Base-by-base conservation (phyloP, 768 basidiomycete species). In the Gyrodon lividus region DNA sequence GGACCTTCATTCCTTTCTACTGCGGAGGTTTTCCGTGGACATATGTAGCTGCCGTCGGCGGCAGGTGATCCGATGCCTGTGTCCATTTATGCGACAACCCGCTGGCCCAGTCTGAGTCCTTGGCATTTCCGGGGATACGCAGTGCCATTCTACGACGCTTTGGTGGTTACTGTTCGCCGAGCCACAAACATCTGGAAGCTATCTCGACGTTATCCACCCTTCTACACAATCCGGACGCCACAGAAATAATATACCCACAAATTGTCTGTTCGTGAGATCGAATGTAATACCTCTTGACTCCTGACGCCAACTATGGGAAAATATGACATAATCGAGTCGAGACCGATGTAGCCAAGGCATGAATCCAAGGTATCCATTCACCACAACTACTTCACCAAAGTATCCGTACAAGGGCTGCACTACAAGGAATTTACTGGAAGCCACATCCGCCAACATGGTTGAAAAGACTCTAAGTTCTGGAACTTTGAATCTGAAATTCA, bases 401-500 rank as follows among this genome's bases (percentile, higher is more conserved):
- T n/a, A n/a, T n/a, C n/a, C n/a, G n/a, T n/a, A n/a, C n/a, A n/a
- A n/a, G n/a, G n/a, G 33, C 16, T 10, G 33, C 33, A 10, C 33
- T 12, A 16, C 16, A 16, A 10, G 3, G 33, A 34, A 16, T 50
- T 12, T 22, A 34, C 10, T 30, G 19, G 24, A 48, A 46, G 19
- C 45, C 23, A 33, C 38, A 26, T 20, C 9, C 19, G 41, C 16
- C 16, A 26, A 26, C 40, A 65, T 67, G 68, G 52, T 37, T 30
- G 70, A 70, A 26, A 84, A 82, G 66, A 73, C 76, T 3, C 73
- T 87, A 33, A 87, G 86, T 66, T 77, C 74, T 23, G 77, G 83
- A 24, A 86, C 85, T 0, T 72, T 87, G 8, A 79, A 80, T 58
- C 74, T 88, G 39, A 78, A 80, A 2, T 87, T 87, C 63, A 87